Percentiles rank a stretch among this genome's conserved stretches.
These are phyloP conservation scores for Hordeum vulgare DNA, from an alignment of 176 grass and related monocot species.

Conservation along the genomic window DNA sequence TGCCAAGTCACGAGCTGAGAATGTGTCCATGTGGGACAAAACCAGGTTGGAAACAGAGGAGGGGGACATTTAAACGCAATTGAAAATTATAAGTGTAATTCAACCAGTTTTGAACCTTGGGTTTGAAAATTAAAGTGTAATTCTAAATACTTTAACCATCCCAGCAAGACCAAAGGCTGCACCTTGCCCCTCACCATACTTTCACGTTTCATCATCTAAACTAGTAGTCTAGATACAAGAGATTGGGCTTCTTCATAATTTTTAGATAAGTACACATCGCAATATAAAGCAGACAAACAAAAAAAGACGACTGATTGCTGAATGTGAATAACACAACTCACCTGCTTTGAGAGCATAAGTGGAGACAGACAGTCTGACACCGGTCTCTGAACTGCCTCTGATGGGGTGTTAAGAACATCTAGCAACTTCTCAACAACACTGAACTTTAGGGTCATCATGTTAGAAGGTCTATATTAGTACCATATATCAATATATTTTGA, in stretches of 20 bases:
- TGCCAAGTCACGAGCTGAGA: neutral
- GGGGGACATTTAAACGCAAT: neutral
- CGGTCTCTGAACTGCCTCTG: constrained; percentile 88
- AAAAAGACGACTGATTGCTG: neutral
- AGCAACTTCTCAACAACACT: constrained; percentile 96
- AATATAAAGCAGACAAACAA: constrained; percentile 5
- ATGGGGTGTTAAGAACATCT: constrained; percentile 91
- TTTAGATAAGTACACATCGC: constrained; percentile 5
- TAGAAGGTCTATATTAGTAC: constrained; percentile 19
- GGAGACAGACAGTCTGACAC: constrained; percentile 97
- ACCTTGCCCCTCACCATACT: constrained; percentile 89
- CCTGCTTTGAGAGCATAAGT: constrained; percentile 86
- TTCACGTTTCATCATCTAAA: constrained; percentile 84
- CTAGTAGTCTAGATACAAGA: constrained; percentile 71
- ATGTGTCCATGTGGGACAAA: neutral
- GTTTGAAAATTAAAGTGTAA: constrained; percentile 34
- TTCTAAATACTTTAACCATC: constrained; percentile 86
- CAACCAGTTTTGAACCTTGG: neutral
- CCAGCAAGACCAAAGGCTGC: constrained; percentile 98
- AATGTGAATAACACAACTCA: constrained; percentile 24
- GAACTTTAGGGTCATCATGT: constrained; percentile 98
- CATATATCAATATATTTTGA: neutral
- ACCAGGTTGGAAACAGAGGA: neutral
- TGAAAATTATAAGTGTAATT: neutral
- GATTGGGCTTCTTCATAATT: constrained; percentile 78